Evolutionary conservation across 2,329 filamentous ascomycete genomes (phyloP).

Genomic region (Colletotrichum chrysophilum): DNA sequence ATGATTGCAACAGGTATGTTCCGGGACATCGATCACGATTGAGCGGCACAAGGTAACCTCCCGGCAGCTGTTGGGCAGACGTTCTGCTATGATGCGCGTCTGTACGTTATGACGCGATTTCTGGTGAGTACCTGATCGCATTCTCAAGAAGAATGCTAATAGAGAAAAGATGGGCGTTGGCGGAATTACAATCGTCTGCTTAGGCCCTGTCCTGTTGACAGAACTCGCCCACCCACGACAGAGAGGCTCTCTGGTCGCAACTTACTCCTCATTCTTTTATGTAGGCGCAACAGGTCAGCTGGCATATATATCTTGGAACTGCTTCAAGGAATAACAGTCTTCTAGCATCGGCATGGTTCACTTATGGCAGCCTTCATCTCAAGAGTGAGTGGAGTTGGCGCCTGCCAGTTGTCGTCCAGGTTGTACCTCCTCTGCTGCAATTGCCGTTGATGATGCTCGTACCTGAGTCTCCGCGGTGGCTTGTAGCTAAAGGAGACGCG

Average conservation of each 20-base stretch:
- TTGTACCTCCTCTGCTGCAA: constrained; percentile 43
- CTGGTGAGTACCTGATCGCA: not conserved
- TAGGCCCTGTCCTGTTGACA: not conserved
- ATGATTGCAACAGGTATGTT: not conserved
- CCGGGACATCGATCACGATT: no score
- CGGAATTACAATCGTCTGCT: not conserved
- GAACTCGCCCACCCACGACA: not conserved
- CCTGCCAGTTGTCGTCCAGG: constrained; percentile 51
- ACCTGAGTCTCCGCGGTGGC: constrained; percentile 48
- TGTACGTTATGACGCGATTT: not conserved
- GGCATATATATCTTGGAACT: not conserved
- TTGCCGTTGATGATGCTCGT: constrained; percentile 33
- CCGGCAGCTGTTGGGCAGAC: not conserved
- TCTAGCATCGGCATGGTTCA: not conserved
- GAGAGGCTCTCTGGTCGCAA: not conserved
- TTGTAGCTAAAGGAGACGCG: constrained; percentile 47
- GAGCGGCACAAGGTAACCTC: no score
- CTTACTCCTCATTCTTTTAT: not conserved
- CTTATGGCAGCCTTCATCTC: not conserved
- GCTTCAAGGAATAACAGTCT: not conserved
- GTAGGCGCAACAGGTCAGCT: not conserved
- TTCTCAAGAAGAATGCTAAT: not conserved
- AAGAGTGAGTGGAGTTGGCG: constrained; percentile 41
- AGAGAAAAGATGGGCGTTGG: not conserved
- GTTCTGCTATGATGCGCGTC: not conserved